A percentile compares a stretch with the other conserved stretches of the same genome.
Evolutionary conservation across 2,329 filamentous ascomycete species (phyloP).

Genomic region (Aspergillus hiratsukae): DNA sequence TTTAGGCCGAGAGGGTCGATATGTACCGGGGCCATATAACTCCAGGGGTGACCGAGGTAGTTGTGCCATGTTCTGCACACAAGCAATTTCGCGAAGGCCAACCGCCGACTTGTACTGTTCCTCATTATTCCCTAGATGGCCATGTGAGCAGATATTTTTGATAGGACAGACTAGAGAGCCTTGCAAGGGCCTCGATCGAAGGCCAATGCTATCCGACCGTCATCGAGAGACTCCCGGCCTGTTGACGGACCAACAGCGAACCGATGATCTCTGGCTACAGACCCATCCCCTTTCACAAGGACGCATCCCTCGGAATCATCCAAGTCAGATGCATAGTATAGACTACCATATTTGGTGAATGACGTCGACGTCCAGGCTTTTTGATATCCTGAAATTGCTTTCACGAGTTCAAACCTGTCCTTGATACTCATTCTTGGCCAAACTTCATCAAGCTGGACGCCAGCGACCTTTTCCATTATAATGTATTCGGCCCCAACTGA

Average conservation of each 20-base stretch:
- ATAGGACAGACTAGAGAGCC: background rate
- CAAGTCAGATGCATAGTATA: slow-evolving; percentile 30
- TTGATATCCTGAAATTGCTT: slow-evolving; percentile 25
- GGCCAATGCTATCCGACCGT: slow-evolving; percentile 20
- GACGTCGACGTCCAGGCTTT: slow-evolving; percentile 27
- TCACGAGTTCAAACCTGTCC: slow-evolving; percentile 21
- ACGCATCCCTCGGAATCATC: slow-evolving; percentile 2
- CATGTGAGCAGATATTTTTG: slow-evolving; percentile 7
- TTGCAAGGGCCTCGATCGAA: slow-evolving; percentile 14
- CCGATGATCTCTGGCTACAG: slow-evolving; percentile 15
- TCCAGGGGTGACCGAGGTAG: slow-evolving; percentile 29
- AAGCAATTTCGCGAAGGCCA: slow-evolving; percentile 30
- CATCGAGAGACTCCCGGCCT: slow-evolving; percentile 28
- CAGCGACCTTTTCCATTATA: slow-evolving; percentile 18
- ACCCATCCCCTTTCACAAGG: slow-evolving; percentile 16
- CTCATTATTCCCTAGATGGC: background rate
- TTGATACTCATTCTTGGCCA: slow-evolving; percentile 28
- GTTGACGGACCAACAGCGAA: slow-evolving; percentile 38
- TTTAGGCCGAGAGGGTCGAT: slow-evolving; percentile 28
- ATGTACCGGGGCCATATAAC: slow-evolving; percentile 35
- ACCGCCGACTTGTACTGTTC: slow-evolving; percentile 31
- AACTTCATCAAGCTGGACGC: slow-evolving; percentile 24
- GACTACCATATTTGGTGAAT: slow-evolving; percentile 23
- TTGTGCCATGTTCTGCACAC: slow-evolving; percentile 22
- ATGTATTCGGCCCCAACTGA: slow-evolving; percentile 9